Conservation (phyloP, 2,329 filamentous ascomycete species). For the Ophiostoma montium region DNA sequence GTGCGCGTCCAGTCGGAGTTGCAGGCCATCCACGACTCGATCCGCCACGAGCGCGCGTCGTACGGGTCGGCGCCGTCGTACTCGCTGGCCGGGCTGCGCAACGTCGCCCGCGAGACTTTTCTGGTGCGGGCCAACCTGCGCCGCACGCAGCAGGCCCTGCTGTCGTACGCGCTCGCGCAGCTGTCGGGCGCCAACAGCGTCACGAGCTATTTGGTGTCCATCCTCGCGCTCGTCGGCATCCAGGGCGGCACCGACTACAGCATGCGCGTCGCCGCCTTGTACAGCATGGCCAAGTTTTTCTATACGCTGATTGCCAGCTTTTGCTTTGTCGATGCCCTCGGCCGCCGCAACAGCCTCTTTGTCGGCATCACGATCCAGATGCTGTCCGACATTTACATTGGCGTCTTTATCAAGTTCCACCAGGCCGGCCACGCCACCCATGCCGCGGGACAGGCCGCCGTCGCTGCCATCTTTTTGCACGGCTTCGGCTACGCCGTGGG, state of each 20-base stretch:
- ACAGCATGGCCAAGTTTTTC: slow-evolving; percentile 28
- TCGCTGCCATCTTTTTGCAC: slow-evolving; percentile 30
- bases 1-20: slow-evolving; percentile 17
- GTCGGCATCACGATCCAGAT: slow-evolving; percentile 23
- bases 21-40: neutral
- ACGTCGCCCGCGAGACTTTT: slow-evolving; percentile 22
- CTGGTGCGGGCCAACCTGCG: slow-evolving; percentile 24
- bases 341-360: slow-evolving; percentile 20
- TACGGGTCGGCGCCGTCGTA: neutral
- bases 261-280: slow-evolving; percentile 28
- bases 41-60: neutral
- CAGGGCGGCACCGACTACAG: slow-evolving; percentile 17
- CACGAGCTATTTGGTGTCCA: slow-evolving; percentile 28
- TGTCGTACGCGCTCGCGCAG: slow-evolving; percentile 27
- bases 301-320: slow-evolving; percentile 27
- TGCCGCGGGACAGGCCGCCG: slow-evolving; percentile 20
- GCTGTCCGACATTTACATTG: slow-evolving; percentile 27
- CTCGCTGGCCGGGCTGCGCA: slow-evolving; percentile 5
- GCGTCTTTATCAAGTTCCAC: slow-evolving; percentile 24
- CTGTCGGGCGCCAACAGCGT: slow-evolving; percentile 30
- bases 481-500: slow-evolving; percentile 29
- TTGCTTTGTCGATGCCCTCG: slow-evolving; percentile 29
- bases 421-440: slow-evolving; percentile 16
- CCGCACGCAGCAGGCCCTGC: slow-evolving; percentile 24
- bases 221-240: slow-evolving; percentile 25